Evolutionary conservation across 352 stramenopile genomes (phyloP).

Genomic region (Phytophthora palmivora): DNA sequence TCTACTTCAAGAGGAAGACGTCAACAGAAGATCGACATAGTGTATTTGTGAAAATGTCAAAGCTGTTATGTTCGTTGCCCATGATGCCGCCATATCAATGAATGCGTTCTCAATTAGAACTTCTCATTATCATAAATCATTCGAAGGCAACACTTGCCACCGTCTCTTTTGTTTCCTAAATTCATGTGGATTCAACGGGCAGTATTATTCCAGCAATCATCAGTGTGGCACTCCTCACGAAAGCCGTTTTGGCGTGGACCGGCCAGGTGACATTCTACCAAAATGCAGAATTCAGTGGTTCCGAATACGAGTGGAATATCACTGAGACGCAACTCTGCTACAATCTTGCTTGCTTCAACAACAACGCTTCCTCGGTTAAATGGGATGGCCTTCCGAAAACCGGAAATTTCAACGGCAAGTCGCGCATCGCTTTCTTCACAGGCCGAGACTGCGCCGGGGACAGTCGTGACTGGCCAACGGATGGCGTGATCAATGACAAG

Average conservation of each 20-base stretch:
- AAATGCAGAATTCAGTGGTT: conserved; percentile 13
- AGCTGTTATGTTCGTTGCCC: too few species aligned
- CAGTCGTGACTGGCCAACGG: conserved; percentile 18
- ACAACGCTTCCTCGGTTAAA: conserved; percentile 36
- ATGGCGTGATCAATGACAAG: conserved; percentile 22
- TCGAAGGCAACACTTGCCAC: not conserved
- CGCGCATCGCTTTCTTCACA: conserved; percentile 37
- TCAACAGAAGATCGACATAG: too few species aligned
- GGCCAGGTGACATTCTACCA: conserved; percentile 32
- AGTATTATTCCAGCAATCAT: not conserved
- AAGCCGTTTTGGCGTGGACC: conserved; percentile 21
- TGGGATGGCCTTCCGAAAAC: conserved; percentile 21
- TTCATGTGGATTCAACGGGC: not conserved
- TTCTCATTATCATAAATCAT: not conserved
- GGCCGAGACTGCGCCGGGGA: conserved; percentile 15
- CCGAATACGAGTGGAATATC: conserved; percentile 20
- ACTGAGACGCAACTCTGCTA: conserved; percentile 25
- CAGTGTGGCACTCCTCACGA: conserved; percentile 6
- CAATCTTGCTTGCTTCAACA: conserved; percentile 34
- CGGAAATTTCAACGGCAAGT: conserved; percentile 17
- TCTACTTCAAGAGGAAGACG: too few species aligned
- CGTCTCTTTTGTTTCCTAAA: not conserved
- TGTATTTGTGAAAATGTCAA: too few species aligned
- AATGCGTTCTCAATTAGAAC: too few species aligned
- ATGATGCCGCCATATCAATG: too few species aligned